phyloP scores from a whole-genome alignment of 1,139 yeast species.

The Taphrina wiesneri region DNA sequence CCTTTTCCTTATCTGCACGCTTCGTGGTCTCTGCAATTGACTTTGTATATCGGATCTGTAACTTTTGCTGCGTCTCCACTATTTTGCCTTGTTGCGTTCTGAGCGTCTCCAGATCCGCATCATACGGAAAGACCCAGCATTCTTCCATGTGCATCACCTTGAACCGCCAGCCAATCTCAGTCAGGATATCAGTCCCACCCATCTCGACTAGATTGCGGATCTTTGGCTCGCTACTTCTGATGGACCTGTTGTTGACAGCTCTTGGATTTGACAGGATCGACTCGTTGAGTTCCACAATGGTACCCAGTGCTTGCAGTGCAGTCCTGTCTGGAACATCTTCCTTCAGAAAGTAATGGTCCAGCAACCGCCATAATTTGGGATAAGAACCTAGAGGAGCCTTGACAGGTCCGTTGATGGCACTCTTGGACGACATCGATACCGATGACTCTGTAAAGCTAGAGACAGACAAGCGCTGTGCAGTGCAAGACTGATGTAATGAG shows the following conservation, averaged over 20 bases:
- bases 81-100: constrained; percentile 1
- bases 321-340: constrained; percentile 27
- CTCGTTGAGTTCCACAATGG: constrained; percentile 16
- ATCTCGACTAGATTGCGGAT: constrained; percentile 16
- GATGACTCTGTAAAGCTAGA: neutral
- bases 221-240: constrained; percentile 20
- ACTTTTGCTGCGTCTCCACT: constrained; percentile 8
- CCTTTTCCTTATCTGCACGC: constrained; percentile 19
- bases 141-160: constrained; percentile 28
- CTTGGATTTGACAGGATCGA: constrained; percentile 10
- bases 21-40: constrained; percentile 4
- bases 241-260: constrained; percentile 15
- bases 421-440: constrained; percentile 23
- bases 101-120: constrained; percentile 13
- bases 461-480: neutral
- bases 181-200: constrained; percentile 29
- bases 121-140: constrained; percentile 28
- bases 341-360: constrained; percentile 30
- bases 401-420: constrained; percentile 24
- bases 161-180: constrained; percentile 26
- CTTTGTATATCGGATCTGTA: constrained; percentile 2
- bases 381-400: constrained; percentile 25
- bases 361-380: constrained; percentile 25
- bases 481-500: neutral
- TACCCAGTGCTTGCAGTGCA: constrained; percentile 29